Evolutionary conservation across 371 early-diverging fungal species (phyloP).

Genomic region (Apophysomyces sp.): DNA sequence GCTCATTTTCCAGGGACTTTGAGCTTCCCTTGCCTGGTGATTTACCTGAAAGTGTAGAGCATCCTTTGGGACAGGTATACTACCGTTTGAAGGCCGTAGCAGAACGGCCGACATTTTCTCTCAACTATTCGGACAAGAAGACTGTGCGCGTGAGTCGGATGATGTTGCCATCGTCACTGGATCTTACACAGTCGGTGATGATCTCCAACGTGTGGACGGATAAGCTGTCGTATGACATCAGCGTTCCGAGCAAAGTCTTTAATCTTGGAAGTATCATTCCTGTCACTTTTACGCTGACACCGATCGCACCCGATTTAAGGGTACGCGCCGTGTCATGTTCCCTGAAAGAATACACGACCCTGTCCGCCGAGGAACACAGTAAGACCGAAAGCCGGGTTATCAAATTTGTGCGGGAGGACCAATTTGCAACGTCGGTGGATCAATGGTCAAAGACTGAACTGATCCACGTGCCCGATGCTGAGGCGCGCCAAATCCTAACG

Average conservation of each 20-base stretch:
- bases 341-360: constrained; percentile 40
- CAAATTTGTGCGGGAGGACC: constrained; percentile 28
- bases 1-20: constrained; percentile 35
- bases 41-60: constrained; percentile 42
- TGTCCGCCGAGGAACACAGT: constrained; percentile 26
- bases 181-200: constrained; percentile 34
- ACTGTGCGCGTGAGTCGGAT: constrained; percentile 29
- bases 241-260: constrained; percentile 41
- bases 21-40: constrained; percentile 53
- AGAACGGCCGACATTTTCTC: constrained; percentile 45
- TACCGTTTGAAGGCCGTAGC: constrained; percentile 44
- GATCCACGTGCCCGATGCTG: constrained; percentile 21
- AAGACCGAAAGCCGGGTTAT: constrained; percentile 37
- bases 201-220: constrained; percentile 47
- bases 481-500: constrained; percentile 24
- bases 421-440: constrained; percentile 9
- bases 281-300: constrained; percentile 37
- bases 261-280: constrained; percentile 34
- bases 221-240: constrained; percentile 45
- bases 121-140: constrained; percentile 32
- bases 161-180: constrained; percentile 35
- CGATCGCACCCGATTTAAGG: constrained; percentile 32
- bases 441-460: constrained; percentile 23
- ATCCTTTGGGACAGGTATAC: constrained; percentile 36
- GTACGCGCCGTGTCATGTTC: constrained; percentile 32